phyloP scores from a whole-genome alignment of 495 filamentous ascomycete genomes.

The Aspergillus bertholletiae region DNA sequence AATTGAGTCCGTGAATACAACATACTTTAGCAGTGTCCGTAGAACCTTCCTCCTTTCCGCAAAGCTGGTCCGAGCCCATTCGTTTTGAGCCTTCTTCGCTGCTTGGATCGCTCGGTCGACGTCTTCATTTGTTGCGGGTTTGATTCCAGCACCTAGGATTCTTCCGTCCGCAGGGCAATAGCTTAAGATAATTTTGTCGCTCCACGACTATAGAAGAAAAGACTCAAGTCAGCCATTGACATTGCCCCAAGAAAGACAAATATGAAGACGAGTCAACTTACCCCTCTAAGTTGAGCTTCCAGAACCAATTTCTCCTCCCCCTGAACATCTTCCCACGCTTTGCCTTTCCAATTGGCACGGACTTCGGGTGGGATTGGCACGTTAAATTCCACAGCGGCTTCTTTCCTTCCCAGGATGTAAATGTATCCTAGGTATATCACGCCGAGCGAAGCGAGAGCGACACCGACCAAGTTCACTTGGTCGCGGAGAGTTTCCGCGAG shows the following conservation, averaged over 20 bases:
- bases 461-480: slow-evolving; percentile 20
- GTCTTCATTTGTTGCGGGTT: slow-evolving; percentile 70
- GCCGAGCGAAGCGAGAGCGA: slow-evolving; percentile 32
- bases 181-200: slow-evolving; percentile 48
- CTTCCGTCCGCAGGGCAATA: slow-evolving; percentile 88
- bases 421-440: slow-evolving; percentile 36
- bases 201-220: slow-evolving; percentile 34
- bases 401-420: slow-evolving; percentile 31
- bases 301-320: slow-evolving; percentile 43
- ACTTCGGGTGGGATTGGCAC: slow-evolving; percentile 58
- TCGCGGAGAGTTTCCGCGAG: slow-evolving; percentile 18
- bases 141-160: slow-evolving; percentile 70
- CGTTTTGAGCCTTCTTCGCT: slow-evolving; percentile 68
- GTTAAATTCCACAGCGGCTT: slow-evolving; percentile 53
- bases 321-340: slow-evolving; percentile 55
- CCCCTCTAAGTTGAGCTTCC: slow-evolving; percentile 39
- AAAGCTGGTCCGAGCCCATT: slow-evolving; percentile 82
- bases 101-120: slow-evolving; percentile 78
- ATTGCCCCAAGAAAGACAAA: background rate
- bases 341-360: slow-evolving; percentile 48
- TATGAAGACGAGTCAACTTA: slow-evolving; percentile 20
- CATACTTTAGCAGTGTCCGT: slow-evolving; percentile 72
- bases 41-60: slow-evolving; percentile 74
- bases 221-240: slow-evolving; percentile 2
- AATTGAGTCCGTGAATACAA: background rate